A percentile compares a stretch with the other conserved stretches of the same genome.
Conservation (phyloP, 768 basidiomycete species). For the Russula emetica region DNA sequence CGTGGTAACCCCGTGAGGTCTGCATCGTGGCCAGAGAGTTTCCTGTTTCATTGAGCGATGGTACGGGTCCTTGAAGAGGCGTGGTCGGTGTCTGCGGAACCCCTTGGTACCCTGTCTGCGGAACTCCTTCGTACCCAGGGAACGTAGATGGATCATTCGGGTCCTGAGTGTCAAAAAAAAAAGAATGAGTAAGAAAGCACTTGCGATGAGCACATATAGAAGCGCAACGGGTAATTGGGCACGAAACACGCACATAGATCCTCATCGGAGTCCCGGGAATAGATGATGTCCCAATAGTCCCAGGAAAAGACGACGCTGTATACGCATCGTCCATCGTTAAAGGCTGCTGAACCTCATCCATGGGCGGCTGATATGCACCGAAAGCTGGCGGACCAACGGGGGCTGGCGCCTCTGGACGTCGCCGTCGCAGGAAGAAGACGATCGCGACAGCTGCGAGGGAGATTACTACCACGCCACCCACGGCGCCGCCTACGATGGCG, state of each 20-base stretch:
- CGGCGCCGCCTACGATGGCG: background rate
- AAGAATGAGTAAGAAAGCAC: too few species aligned
- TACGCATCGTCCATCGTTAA: background rate
- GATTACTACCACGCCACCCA: slow-evolving; percentile 6
- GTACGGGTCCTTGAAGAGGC: background rate
- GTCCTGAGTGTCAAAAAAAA: background rate
- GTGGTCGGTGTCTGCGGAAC: background rate
- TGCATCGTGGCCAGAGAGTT: background rate
- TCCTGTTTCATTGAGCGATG: background rate
- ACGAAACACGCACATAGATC: slow-evolving; percentile 11
- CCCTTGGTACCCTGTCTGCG: slow-evolving; percentile 2
- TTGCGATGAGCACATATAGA: too few species aligned
- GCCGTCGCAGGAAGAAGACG: background rate
- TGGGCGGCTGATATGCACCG: background rate
- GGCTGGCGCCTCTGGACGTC: background rate
- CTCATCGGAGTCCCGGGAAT: background rate
- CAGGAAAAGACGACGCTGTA: background rate
- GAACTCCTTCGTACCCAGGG: background rate
- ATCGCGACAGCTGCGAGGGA: background rate
- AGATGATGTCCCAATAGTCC: background rate
- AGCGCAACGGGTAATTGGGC: background rate
- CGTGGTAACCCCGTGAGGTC: background rate
- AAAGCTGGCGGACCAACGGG: background rate
- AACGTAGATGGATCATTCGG: slow-evolving; percentile 15
- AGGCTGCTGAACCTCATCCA: background rate